Base-by-base conservation (phyloP, 257 asterid species). In the Leonotis leonurus region DNA sequence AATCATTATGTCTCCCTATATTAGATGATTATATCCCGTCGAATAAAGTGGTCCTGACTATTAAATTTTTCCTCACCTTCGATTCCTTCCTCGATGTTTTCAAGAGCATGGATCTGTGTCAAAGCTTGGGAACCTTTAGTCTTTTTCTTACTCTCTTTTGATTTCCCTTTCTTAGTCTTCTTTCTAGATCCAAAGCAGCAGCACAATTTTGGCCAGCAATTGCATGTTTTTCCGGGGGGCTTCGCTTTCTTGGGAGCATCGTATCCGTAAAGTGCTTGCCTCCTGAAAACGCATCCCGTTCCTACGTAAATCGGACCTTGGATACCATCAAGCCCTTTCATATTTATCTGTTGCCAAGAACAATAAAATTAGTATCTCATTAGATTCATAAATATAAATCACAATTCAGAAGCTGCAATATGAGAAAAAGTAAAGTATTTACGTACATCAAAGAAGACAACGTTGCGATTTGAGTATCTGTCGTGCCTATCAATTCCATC, bases 291-390 rank as follows among this genome's bases (percentile, higher is more conserved):
- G 70, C 98, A 90, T 57, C 98, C 98, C 9, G 98, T 90, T 50
- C 98, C 98, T 6, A 91, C 98, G 8, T 91, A 91, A 59, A 91
- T 91, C 6, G 98, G 98, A 62, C 98, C 98, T 78, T 91, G 98
- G 73, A 91, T 91, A 62, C 98, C 98, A 35, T 91, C 98, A 21
- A 91, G 98, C 53, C 98, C 98, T 80, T 91, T 88, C 98, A 91
- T 88, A 54, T 91, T 91, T 60, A 91, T 81, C 98, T 91, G 88
- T 67, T 60, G 37, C 12, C 58, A 57, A 65, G 39, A 30, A 50
- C 8, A 30, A 13, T 44, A 27, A 60, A 58, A 49, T 75, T 50
- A 80, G 77, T 54, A 51, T 51, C 8, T 30, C 12, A 4, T 33
- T 0, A 52, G 44, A 67, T 22, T 26, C 33, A 45, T 14, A 14